Conservation (phyloP, 306 rosid genomes). For the Lathyrus sativus region DNA sequence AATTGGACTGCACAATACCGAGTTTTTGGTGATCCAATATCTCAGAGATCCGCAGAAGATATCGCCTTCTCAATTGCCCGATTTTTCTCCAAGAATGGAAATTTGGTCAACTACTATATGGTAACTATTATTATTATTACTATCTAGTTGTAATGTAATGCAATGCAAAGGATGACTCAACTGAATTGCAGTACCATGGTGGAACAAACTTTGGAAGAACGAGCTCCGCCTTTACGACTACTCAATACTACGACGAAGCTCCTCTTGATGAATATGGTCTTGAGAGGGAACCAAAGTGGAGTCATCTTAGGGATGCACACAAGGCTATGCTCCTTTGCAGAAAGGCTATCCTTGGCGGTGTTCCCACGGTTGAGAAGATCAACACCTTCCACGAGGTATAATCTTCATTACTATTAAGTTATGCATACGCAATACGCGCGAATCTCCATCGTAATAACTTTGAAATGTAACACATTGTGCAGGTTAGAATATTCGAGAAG, state of each 20-base stretch:
- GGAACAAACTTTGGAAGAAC: conserved; percentile 93
- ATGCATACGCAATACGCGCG: background rate
- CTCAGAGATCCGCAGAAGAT: conserved; percentile 88
- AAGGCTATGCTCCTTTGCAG: conserved; percentile 67
- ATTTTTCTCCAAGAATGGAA: conserved; percentile 77
- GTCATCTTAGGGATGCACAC: conserved; percentile 79
- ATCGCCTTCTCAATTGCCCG: conserved; percentile 82
- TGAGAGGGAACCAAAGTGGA: conserved; percentile 81
- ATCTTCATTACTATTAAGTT: background rate
- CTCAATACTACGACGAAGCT: conserved; percentile 90
- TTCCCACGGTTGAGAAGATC: conserved; percentile 36
- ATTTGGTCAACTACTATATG: conserved; percentile 85
- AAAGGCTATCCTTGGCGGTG: conserved; percentile 64
- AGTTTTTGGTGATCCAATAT: conserved; percentile 74
- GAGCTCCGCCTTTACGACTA: conserved; percentile 63
- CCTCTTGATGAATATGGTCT: conserved; percentile 92
- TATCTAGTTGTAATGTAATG: background rate
- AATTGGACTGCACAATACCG: conserved; percentile 98
- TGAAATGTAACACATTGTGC: conserved; percentile 1
- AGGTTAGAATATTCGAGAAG: conserved; percentile 64
- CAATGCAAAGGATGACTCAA: background rate
- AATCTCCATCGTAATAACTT: background rate
- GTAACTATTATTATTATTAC: conserved; percentile 30
- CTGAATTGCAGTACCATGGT: conserved; percentile 72
- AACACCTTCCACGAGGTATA: conserved; percentile 54